Evolutionary conservation across 805 yeast genomes (phyloP).

Genomic region (Novakomyces olei): DNA sequence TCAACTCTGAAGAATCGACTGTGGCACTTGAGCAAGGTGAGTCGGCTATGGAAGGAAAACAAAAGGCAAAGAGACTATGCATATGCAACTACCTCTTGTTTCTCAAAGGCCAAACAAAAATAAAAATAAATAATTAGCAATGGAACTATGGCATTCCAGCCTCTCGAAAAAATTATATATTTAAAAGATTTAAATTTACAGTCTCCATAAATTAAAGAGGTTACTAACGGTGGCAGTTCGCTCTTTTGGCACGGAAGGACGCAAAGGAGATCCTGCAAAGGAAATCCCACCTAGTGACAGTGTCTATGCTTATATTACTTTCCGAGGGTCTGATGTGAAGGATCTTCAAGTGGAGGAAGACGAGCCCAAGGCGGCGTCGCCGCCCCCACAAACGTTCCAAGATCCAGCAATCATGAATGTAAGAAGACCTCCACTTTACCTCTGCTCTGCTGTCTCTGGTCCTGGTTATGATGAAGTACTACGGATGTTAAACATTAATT

Average conservation of each 20-base stretch:
- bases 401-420: slow-evolving; percentile 18
- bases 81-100: too few relatives aligned
- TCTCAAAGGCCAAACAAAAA: too few relatives aligned
- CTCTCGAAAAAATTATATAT: too few relatives aligned
- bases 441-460: slow-evolving; percentile 1
- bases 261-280: slow-evolving; percentile 43
- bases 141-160: too few relatives aligned
- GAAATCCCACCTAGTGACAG: slow-evolving; percentile 51
- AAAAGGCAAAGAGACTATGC: too few relatives aligned
- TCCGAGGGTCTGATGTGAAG: slow-evolving; percentile 81
- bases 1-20: slow-evolving; percentile 77
- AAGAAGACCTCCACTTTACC: slow-evolving; percentile 7
- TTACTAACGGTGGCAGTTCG: too few relatives aligned
- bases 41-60: too few relatives aligned
- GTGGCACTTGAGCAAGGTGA: slow-evolving; percentile 47
- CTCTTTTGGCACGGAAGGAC: slow-evolving; percentile 80
- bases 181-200: too few relatives aligned
- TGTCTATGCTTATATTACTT: slow-evolving; percentile 53
- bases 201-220: too few relatives aligned
- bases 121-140: too few relatives aligned
- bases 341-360: slow-evolving; percentile 67
- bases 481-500: slow-evolving; percentile 12
- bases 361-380: slow-evolving; percentile 41
- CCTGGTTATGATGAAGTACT: slow-evolving; percentile 15
- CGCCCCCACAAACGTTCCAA: slow-evolving; percentile 12